phyloP scores from a whole-genome alignment of 257 asterid species.

The Capsicum baccatum region DNA sequence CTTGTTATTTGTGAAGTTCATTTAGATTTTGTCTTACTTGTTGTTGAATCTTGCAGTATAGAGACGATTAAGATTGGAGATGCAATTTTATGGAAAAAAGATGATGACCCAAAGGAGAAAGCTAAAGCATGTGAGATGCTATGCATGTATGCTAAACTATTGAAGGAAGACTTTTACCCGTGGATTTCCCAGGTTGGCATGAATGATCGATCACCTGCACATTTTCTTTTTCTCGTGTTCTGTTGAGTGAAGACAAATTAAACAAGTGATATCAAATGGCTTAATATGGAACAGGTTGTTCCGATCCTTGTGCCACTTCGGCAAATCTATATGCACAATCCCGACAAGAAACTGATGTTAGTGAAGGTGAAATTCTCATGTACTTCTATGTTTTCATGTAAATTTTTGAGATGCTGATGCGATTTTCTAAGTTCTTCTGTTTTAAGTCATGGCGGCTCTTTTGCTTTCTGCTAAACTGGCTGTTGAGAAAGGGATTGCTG shows the following conservation, averaged over 20 bases:
- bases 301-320: no score
- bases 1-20: no score
- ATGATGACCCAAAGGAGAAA: conserved; percentile 63
- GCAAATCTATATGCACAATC: no score
- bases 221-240: neutral
- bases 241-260: neutral
- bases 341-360: no score
- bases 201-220: neutral
- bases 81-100: no score
- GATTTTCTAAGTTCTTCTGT: conserved; percentile 23
- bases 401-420: neutral
- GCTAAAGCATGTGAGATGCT: conserved; percentile 97
- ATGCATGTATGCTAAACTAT: conserved; percentile 87
- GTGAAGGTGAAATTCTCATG: no score
- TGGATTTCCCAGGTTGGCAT: conserved; percentile 93
- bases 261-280: neutral
- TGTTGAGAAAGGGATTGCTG: conserved; percentile 84
- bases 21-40: no score
- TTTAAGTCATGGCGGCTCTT: conserved; percentile 83
- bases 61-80: no score
- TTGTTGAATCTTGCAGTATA: no score
- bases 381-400: neutral
- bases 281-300: neutral
- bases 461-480: conserved; percentile 60
- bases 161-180: conserved; percentile 94